These are phyloP conservation scores for Rhododendron simsii DNA, from an alignment of 148 eudicot species.

Conservation along the genomic window DNA sequence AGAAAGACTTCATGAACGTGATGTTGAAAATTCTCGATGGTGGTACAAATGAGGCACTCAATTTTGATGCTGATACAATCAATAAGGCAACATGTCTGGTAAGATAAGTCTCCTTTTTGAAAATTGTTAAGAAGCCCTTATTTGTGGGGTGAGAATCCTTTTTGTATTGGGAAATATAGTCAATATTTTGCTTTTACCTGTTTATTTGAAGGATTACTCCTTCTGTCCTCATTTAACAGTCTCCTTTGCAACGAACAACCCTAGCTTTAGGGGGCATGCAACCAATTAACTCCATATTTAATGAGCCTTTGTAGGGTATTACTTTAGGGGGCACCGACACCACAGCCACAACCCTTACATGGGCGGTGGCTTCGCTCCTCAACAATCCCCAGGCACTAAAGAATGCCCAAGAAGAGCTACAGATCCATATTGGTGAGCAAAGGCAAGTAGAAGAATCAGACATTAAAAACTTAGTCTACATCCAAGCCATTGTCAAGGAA, in stretches of 20 bases:
- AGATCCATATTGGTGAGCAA: neutral
- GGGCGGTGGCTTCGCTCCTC: neutral
- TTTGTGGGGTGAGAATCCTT: too few species aligned
- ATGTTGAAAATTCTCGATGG: neutral
- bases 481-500: conserved; percentile 6
- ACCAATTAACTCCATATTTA: neutral
- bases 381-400: neutral
- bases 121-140: neutral
- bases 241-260: too few species aligned
- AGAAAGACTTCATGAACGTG: neutral
- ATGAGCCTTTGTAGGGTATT: neutral
- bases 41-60: neutral
- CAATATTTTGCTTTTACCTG: too few species aligned
- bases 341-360: neutral
- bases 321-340: neutral
- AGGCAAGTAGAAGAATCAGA: neutral
- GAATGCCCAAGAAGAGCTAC: conserved; percentile 2
- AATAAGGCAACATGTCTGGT: neutral
- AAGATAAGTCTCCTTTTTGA: neutral
- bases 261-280: too few species aligned
- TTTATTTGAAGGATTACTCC: too few species aligned
- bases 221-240: too few species aligned
- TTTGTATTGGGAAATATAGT: too few species aligned
- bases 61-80: neutral
- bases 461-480: neutral